Conservation (phyloP, 169 alveolate genomes). For the Perkinsus chesapeaki region DNA sequence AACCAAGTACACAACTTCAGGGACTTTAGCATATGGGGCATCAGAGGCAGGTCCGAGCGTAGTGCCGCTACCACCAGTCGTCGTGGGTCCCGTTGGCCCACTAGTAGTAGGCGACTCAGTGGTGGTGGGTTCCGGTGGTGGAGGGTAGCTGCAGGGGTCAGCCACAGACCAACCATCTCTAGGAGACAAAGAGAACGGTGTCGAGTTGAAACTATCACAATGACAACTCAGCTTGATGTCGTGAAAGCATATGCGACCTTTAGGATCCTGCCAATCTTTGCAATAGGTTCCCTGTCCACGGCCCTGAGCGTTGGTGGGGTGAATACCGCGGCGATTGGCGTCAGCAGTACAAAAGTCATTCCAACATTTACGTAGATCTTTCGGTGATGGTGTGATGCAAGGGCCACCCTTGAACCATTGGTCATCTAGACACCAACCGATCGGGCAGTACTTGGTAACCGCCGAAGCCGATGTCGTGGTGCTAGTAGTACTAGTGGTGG, state of each 20-base stretch:
- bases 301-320: background rate
- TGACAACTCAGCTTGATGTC: background rate
- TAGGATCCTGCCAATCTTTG: background rate
- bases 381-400: background rate
- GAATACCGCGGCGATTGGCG: background rate
- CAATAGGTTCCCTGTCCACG: background rate
- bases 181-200: background rate
- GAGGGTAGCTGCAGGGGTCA: background rate
- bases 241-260: background rate
- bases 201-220: background rate
- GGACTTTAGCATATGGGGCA: no score
- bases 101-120: background rate
- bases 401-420: background rate
- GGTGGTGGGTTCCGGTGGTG: background rate
- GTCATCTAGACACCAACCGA: background rate
- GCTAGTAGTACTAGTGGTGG: background rate
- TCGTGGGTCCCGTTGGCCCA: background rate
- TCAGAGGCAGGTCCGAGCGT: no score
- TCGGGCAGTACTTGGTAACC: background rate
- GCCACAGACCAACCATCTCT: background rate
- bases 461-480: background rate
- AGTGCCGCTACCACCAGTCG: no score
- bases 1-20: no score
- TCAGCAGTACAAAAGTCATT: background rate
- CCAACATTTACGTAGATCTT: background rate